Percentiles rank a stretch among this genome's conserved stretches.
Evolutionary conservation across 257 asterid species (phyloP).

Genomic region (Striga asiatica): DNA sequence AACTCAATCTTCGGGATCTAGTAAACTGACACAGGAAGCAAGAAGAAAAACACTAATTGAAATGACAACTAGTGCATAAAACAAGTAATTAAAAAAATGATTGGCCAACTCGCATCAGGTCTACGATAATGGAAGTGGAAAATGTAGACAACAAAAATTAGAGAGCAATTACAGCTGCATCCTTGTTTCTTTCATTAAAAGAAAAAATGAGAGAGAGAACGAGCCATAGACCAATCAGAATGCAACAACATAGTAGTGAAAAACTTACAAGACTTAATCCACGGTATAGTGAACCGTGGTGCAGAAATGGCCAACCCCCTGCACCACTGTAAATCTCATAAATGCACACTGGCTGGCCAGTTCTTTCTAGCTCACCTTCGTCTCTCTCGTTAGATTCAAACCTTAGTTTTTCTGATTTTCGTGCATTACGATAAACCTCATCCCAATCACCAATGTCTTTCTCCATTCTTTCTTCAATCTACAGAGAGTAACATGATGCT

Average conservation of each 20-base stretch:
- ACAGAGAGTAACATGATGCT: slow-evolving; percentile 23
- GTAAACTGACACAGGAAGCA: slow-evolving; percentile 48
- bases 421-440: slow-evolving; percentile 82
- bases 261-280: slow-evolving; percentile 91
- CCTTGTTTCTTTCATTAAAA: no score
- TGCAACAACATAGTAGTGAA: slow-evolving; percentile 15
- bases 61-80: slow-evolving; percentile 11
- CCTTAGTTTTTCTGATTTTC: slow-evolving; percentile 83
- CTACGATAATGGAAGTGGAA: slow-evolving; percentile 2
- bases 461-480: slow-evolving; percentile 96
- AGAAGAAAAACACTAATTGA: slow-evolving; percentile 13
- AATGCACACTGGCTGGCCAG: slow-evolving; percentile 88
- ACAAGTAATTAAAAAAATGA: neutral
- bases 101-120: slow-evolving; percentile 4
- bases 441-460: slow-evolving; percentile 81
- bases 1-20: slow-evolving; percentile 52
- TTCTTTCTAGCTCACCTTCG: slow-evolving; percentile 98
- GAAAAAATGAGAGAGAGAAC: no score
- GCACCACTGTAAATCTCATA: slow-evolving; percentile 90
- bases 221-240: no score
- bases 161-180: neutral
- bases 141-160: neutral
- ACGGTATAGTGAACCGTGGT: slow-evolving; percentile 96
- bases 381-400: slow-evolving; percentile 91
- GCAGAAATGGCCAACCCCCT: slow-evolving; percentile 95